A percentile compares a stretch with the other conserved stretches of the same genome.
These are phyloP conservation scores for Teratosphaeriaceae sp. DNA, from an alignment of 2,329 filamentous ascomycete species.

Conservation along the genomic window DNA sequence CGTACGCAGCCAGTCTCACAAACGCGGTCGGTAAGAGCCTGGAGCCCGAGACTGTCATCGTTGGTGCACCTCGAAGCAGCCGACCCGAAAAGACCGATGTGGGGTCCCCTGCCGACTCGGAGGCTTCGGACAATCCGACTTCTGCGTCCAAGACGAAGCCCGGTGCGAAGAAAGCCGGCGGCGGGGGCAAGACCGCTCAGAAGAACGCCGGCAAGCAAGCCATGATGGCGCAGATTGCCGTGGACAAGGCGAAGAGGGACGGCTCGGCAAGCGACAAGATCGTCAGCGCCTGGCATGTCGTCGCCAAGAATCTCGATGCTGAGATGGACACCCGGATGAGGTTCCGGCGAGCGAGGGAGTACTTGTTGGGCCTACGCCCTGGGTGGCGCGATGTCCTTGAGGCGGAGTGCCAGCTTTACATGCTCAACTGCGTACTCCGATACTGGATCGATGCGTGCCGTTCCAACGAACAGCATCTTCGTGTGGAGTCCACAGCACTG, in stretches of 20 bases:
- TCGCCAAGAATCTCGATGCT: conserved; percentile 42
- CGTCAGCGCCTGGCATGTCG: conserved; percentile 39
- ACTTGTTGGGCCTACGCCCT: conserved; percentile 38
- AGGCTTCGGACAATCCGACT: conserved; percentile 20
- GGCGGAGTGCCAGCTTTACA: conserved; percentile 43
- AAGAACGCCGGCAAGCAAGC: conserved; percentile 36
- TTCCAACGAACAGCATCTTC: conserved; percentile 27
- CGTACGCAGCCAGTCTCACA: conserved; percentile 64
- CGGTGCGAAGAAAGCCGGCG: conserved; percentile 20
- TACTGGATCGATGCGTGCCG: conserved; percentile 42
- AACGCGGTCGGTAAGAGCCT: conserved; percentile 57
- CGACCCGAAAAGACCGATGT: conserved; percentile 4
- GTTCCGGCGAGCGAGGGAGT: conserved; percentile 45
- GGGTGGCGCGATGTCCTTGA: conserved; percentile 35
- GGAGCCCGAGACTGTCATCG: conserved; percentile 58
- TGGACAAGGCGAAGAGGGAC: conserved; percentile 36
- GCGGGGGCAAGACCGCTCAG: conserved; percentile 26
- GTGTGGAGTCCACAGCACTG: conserved; percentile 39
- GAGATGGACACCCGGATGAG: conserved; percentile 37
- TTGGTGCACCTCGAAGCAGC: conserved; percentile 23
- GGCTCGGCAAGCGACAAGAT: conserved; percentile 34
- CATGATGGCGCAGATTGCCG: conserved; percentile 38
- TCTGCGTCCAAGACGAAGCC: conserved; percentile 22
- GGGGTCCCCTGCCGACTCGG: conserved; percentile 23
- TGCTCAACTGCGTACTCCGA: conserved; percentile 42